Evolutionary conservation across 768 basidiomycete species (phyloP).

Genomic region (Russula sp.): DNA sequence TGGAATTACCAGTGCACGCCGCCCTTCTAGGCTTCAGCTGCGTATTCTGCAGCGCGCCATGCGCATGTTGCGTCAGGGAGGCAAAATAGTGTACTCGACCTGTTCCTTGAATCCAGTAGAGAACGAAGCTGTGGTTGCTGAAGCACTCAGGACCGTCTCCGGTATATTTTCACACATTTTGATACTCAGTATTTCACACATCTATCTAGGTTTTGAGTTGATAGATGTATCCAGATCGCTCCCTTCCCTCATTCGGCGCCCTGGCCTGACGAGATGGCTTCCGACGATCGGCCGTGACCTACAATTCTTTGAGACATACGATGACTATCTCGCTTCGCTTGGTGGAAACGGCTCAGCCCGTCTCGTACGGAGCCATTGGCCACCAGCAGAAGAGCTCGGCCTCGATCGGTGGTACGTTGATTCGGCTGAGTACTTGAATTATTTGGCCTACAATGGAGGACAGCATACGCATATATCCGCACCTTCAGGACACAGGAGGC

Average conservation of each 20-base stretch:
- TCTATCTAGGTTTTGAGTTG: constrained; percentile 56
- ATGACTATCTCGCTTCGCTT: constrained; percentile 47
- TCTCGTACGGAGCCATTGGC: constrained; percentile 72
- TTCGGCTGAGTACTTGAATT: not conserved
- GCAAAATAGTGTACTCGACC: constrained; percentile 94
- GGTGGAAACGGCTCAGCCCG: constrained; percentile 50
- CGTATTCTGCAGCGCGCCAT: constrained; percentile 91
- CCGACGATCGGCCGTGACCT: constrained; percentile 56
- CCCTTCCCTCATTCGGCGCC: constrained; percentile 63
- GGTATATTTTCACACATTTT: constrained; percentile 37
- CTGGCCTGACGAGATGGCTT: constrained; percentile 73
- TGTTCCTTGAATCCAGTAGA: constrained; percentile 96
- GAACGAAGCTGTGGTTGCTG: constrained; percentile 92
- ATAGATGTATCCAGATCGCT: constrained; percentile 70
- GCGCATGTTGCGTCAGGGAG: constrained; percentile 78
- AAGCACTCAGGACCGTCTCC: constrained; percentile 63
- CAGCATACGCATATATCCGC: constrained; percentile 88
- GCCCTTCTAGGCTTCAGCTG: constrained; percentile 67
- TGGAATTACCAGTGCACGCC: not conserved
- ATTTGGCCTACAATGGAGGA: not conserved
- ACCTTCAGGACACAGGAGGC: constrained; percentile 93
- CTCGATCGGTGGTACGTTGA: constrained; percentile 63
- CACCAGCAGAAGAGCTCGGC: constrained; percentile 50
- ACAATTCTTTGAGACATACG: constrained; percentile 50
- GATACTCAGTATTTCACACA: not conserved